Evolutionary conservation across 2,329 filamentous ascomycete genomes (phyloP).

Genomic region (Penicillium sp.): DNA sequence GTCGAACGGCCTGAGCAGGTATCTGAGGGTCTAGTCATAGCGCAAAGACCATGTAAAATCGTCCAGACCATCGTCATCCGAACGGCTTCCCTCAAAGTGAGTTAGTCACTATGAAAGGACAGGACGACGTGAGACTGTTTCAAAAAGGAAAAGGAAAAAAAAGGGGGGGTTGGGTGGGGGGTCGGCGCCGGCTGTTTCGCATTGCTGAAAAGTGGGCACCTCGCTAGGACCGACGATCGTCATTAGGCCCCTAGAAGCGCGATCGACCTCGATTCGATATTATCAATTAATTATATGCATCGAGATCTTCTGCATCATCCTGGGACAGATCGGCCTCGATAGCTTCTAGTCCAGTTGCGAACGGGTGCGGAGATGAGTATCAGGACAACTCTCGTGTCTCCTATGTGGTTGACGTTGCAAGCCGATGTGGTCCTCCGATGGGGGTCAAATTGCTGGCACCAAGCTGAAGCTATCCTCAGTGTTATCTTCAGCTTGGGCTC

Average conservation of each 20-base stretch:
- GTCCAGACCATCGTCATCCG: not conserved
- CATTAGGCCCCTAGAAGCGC: constrained; percentile 18
- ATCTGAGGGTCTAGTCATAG: constrained; percentile 2
- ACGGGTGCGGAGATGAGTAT: constrained; percentile 3
- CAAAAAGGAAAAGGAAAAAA: constrained; percentile 6
- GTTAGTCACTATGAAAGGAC: not conserved
- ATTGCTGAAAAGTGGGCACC: constrained; percentile 26
- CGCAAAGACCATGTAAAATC: not conserved
- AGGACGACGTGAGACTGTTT: constrained; percentile 8
- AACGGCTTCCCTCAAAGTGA: constrained; percentile 4
- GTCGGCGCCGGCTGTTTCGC: constrained; percentile 26
- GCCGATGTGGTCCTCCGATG: not conserved
- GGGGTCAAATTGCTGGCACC: no score
- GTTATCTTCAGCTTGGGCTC: not conserved
- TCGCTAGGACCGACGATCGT: constrained; percentile 26
- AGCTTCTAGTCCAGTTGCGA: not conserved
- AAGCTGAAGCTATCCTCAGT: not conserved
- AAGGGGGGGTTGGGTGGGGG: not conserved
- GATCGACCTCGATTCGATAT: constrained; percentile 5
- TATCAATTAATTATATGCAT: not conserved
- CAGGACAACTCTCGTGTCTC: not conserved
- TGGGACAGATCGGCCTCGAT: not conserved
- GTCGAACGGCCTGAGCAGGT: constrained; percentile 4
- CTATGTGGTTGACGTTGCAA: not conserved
- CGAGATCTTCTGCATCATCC: constrained; percentile 2